These are phyloP conservation scores for Puya raimondii DNA, from an alignment of 176 grass and related monocot genomes.

Conservation along the genomic window DNA sequence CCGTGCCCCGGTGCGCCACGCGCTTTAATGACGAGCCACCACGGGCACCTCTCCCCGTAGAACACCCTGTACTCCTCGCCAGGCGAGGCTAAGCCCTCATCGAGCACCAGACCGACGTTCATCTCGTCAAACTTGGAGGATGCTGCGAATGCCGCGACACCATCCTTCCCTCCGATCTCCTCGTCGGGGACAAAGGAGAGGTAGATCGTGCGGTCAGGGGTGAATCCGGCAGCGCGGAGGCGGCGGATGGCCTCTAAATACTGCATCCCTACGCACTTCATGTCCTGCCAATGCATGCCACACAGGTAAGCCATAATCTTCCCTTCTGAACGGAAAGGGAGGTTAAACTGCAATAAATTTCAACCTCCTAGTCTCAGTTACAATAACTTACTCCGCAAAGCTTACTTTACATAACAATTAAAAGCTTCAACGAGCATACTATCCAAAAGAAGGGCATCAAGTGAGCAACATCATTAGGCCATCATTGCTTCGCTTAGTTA, in stretches of 20 bases:
- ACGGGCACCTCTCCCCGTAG: slow-evolving; percentile 69
- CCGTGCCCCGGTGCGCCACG: slow-evolving; percentile 74
- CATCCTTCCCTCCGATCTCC: slow-evolving; percentile 69
- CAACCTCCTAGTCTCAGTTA: too few relatives aligned
- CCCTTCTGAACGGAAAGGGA: too few relatives aligned
- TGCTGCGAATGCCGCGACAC: slow-evolving; percentile 37
- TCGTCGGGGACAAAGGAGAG: slow-evolving; percentile 88
- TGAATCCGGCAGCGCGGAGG: slow-evolving; percentile 40
- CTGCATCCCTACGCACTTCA: slow-evolving; percentile 98
- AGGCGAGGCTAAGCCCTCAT: slow-evolving; percentile 79
- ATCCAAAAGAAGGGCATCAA: too few relatives aligned
- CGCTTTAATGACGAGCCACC: slow-evolving; percentile 76
- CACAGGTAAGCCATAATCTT: background rate
- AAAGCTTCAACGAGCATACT: background rate
- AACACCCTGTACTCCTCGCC: slow-evolving; percentile 69
- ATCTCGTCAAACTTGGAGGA: slow-evolving; percentile 60
- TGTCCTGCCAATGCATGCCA: slow-evolving; percentile 39
- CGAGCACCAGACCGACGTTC: slow-evolving; percentile 70
- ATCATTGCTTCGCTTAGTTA: too few relatives aligned
- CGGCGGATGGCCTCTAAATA: slow-evolving; percentile 84
- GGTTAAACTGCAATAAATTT: too few relatives aligned
- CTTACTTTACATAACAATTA: too few relatives aligned
- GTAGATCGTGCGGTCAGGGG: slow-evolving; percentile 70
- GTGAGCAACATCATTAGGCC: too few relatives aligned
- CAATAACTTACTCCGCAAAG: too few relatives aligned